Evolutionary conservation across 2,329 filamentous ascomycete genomes (phyloP).

Genomic region (Colletotrichum costaricense): DNA sequence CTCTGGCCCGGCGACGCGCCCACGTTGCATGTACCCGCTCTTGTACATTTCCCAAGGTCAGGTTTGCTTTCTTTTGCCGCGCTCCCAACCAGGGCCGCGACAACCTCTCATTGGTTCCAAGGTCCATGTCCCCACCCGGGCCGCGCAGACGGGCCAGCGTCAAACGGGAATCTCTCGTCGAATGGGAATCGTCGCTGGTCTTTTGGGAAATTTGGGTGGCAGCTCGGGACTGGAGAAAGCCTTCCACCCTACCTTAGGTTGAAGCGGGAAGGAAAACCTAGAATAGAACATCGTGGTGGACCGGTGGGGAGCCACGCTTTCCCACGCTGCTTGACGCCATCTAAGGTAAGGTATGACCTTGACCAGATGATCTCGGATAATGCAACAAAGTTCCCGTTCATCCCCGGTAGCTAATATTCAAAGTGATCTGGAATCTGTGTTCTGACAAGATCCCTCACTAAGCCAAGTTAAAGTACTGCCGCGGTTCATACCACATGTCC

Average conservation of each 20-base stretch:
- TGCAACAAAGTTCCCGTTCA: not conserved
- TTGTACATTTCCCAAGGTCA: conserved; percentile 5
- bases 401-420: not conserved
- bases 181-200: conserved; percentile 4
- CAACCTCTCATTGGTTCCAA: conserved; percentile 12
- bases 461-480: not conserved
- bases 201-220: not conserved
- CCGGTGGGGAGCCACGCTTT: conserved; percentile 13
- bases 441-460: conserved; percentile 19
- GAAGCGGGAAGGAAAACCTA: conserved; percentile 24
- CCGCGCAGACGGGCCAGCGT: conserved; percentile 21
- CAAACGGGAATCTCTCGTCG: not conserved
- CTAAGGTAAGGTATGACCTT: not conserved
- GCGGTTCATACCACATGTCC: conserved; percentile 14
- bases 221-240: not conserved
- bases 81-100: conserved; percentile 8
- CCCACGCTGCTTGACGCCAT: not conserved
- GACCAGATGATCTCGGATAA: not conserved
- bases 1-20: conserved; percentile 29
- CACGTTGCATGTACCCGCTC: conserved; percentile 29
- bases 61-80: conserved; percentile 33
- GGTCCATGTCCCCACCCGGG: conserved; percentile 8
- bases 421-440: conserved; percentile 16
- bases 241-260: not conserved
- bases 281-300: conserved; percentile 16